Percentiles rank a stretch among this genome's conserved stretches.
Evolutionary conservation across 2,329 filamentous ascomycete species (phyloP).

Genomic region (Hirsutella rhossiliensis): DNA sequence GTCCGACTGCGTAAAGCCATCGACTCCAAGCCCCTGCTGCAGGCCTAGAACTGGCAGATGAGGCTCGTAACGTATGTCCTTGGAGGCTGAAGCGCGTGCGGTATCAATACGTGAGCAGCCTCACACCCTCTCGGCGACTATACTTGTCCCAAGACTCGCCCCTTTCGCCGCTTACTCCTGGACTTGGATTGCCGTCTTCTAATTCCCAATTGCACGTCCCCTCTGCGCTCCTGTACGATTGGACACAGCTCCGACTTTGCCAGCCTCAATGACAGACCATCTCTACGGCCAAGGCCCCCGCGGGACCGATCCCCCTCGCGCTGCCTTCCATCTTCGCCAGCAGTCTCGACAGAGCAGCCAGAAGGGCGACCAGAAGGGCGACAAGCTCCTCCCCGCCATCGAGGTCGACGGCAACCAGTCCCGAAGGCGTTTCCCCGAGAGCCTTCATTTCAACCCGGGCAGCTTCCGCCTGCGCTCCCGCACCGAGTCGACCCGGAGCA

Average conservation of each 20-base stretch:
- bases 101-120: too few relatives aligned
- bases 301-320: constrained; percentile 1
- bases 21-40: constrained; percentile 1
- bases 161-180: too few relatives aligned
- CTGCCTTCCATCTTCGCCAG: constrained; percentile 4
- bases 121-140: too few relatives aligned
- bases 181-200: too few relatives aligned
- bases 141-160: too few relatives aligned
- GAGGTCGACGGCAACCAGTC: constrained; percentile 7
- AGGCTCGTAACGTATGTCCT: too few relatives aligned
- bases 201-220: too few relatives aligned
- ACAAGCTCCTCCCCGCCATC: constrained; percentile 7
- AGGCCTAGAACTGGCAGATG: too few relatives aligned
- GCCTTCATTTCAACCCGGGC: constrained; percentile 14
- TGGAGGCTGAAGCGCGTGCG: too few relatives aligned
- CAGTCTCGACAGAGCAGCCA: constrained; percentile 4
- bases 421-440: constrained; percentile 17
- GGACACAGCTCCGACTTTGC: background rate
- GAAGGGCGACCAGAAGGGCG: constrained; percentile 10
- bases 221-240: too few relatives aligned
- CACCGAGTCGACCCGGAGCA: constrained; percentile 25
- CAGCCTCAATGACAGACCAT: constrained; percentile 6
- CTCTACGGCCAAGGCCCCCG: constrained; percentile 3
- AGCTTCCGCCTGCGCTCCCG: constrained; percentile 20
- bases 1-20: background rate